Evolutionary conservation across 2,329 filamentous ascomycete species (phyloP).

Genomic region (Blastomyces gilchristii): DNA sequence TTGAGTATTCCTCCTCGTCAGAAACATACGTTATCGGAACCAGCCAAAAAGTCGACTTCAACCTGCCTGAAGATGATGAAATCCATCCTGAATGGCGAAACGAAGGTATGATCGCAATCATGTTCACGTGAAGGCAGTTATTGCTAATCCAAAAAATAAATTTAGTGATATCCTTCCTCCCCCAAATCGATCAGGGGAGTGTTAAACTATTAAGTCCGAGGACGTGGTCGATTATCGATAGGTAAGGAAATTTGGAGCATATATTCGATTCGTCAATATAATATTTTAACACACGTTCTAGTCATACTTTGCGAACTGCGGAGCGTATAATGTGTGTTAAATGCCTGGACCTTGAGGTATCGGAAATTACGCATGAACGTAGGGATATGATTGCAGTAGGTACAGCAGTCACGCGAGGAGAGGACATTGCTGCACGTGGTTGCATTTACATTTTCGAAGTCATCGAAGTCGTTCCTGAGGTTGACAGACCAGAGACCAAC

Average conservation of each 20-base stretch:
- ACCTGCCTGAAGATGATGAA: conserved; percentile 76
- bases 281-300: conserved; percentile 18
- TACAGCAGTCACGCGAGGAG: conserved; percentile 74
- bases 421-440: conserved; percentile 79
- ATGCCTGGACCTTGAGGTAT: conserved; percentile 75
- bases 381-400: conserved; percentile 74
- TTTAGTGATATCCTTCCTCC: conserved; percentile 47
- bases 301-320: conserved; percentile 57
- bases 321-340: conserved; percentile 76
- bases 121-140: background rate
- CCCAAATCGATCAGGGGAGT: conserved; percentile 59
- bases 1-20: conserved; percentile 67
- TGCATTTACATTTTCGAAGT: conserved; percentile 85
- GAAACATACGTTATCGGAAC: conserved; percentile 69
- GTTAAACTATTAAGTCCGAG: conserved; percentile 69
- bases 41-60: conserved; percentile 58
- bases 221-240: conserved; percentile 70
- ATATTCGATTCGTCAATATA: background rate
- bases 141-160: conserved; percentile 12
- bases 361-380: conserved; percentile 79
- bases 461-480: conserved; percentile 82
- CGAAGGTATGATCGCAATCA: conserved; percentile 42
- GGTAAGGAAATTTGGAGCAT: conserved; percentile 23
- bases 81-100: conserved; percentile 69
- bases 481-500: conserved; percentile 73